phyloP scores from a whole-genome alignment of 371 early-diverging fungal species.

The Lichtheimia ramosa region DNA sequence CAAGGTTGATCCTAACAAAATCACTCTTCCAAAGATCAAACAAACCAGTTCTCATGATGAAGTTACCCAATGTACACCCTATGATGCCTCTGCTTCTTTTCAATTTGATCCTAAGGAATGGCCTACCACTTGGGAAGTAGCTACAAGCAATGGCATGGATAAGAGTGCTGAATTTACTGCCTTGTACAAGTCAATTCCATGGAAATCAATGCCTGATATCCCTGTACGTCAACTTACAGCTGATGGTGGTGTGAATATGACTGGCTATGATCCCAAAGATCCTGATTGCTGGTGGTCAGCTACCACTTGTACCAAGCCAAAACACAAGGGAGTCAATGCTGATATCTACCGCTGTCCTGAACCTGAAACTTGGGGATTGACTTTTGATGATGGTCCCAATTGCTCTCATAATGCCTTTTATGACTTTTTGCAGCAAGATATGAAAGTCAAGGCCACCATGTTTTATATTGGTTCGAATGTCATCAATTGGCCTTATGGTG shows the following conservation, averaged over 20 bases:
- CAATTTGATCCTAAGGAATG: constrained; percentile 21
- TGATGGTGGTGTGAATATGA: constrained; percentile 16
- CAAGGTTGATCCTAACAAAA: constrained; percentile 23
- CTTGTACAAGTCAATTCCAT: constrained; percentile 27
- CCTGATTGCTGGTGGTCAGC: constrained; percentile 59
- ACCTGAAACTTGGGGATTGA: constrained; percentile 65
- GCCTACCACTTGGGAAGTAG: constrained; percentile 32
- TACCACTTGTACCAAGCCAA: constrained; percentile 47
- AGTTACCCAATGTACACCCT: constrained; percentile 19
- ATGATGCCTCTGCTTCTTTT: constrained; percentile 12
- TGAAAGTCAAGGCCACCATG: constrained; percentile 56
- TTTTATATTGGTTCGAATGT: constrained; percentile 74
- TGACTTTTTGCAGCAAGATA: constrained; percentile 41
- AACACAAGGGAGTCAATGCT: constrained; percentile 29
- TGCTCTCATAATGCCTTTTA: constrained; percentile 52
- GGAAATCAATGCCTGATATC: constrained; percentile 28
- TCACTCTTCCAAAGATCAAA: constrained; percentile 44
- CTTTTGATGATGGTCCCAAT: constrained; percentile 70
- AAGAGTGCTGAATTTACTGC: constrained; percentile 24
- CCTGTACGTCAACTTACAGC: constrained; percentile 14
- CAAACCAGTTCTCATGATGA: constrained; percentile 32
- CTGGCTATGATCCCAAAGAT: constrained; percentile 28
- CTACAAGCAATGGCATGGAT: constrained; percentile 40
- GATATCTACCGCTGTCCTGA: constrained; percentile 53
- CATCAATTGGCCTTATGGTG: constrained; percentile 53